These are phyloP conservation scores for Tetrahymena thermophila DNA, from an alignment of 73 alveolate genomes.

Conservation along the genomic window DNA sequence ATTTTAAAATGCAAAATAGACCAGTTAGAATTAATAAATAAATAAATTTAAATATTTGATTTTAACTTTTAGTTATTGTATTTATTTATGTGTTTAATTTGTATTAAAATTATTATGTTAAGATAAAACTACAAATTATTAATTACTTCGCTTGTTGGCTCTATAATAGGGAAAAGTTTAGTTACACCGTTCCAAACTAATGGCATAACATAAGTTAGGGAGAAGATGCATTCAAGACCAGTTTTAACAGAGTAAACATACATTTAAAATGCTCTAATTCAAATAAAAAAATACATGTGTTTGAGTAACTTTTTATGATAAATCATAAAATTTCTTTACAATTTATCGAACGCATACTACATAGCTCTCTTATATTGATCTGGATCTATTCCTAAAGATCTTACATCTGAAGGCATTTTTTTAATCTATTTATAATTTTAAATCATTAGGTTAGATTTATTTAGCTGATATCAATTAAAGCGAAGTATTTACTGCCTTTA, in stretches of 20 bases:
- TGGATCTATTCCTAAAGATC: neutral
- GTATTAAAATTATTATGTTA: neutral
- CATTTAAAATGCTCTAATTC: conserved; percentile 34
- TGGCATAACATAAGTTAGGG: conserved; percentile 32
- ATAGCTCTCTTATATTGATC: neutral
- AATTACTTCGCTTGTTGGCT: neutral
- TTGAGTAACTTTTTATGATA: neutral
- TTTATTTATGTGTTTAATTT: neutral
- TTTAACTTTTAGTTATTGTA: neutral
- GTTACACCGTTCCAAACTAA: conserved; percentile 33
- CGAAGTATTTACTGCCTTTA: neutral
- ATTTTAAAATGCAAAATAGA: neutral
- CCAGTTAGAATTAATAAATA: too few species aligned
- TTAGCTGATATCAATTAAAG: neutral
- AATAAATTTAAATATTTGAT: neutral
- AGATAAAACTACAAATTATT: neutral
- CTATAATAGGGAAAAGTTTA: conserved; percentile 6
- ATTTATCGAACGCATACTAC: neutral
- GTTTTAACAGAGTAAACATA: conserved; percentile 29
- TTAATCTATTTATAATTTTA: neutral
- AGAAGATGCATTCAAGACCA: conserved; percentile 21
- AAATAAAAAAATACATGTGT: neutral
- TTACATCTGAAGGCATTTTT: neutral
- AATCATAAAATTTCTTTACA: neutral
- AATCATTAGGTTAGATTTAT: neutral